Base-by-base conservation (phyloP, 140 eudicot species). In the Erigeron philadelphicus region DNA sequence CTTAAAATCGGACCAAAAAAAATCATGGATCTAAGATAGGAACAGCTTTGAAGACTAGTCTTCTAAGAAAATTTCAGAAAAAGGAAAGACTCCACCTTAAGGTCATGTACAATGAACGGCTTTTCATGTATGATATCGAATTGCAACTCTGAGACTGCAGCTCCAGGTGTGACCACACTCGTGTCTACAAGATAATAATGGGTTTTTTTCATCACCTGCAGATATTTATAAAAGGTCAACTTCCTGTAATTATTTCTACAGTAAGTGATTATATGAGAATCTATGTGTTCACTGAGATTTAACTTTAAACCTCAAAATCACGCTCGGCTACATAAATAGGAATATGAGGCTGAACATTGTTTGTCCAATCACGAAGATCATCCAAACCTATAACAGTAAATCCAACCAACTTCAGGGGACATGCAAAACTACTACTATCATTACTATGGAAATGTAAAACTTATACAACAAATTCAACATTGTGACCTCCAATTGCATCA, bases 311-410 rank as follows among this genome's bases (percentile, higher is more conserved):
- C 99, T 94, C 99, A 82, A 89, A 94, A 73, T 93, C 98, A 50
- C 98, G 98, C 9, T 75, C 57, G 17, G 98, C 96, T 35, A 86
- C 91, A 75, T 93, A 93, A 47, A 93, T 93, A 40, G 98, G 95
- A 72, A 93, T 81, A 74, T 66, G 64, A 12, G 95, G 84, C 79
- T 93, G 98, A 72, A 93, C 94, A 71, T 93, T 93, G 83, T 93
- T 93, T 45, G 98, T 93, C 98, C 98, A 93, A 81, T 93, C 98
- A 64, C 96, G 96, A 72, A 93, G 93, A 74, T 93, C 98, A 72
- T 93, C 96, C 77, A 93, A 70, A 85, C 98, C 98, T 93, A 82
- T 63, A 86, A 19, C 5, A 70, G 38, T 43, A 50, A 50, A 55
- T 5, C 3, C 42, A 73, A 67, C 7, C 52, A 35, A 23, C 61